Percentiles rank a stretch among this genome's conserved stretches.
Conservation (phyloP, 768 basidiomycete genomes). For the Ramaria rubella region DNA sequence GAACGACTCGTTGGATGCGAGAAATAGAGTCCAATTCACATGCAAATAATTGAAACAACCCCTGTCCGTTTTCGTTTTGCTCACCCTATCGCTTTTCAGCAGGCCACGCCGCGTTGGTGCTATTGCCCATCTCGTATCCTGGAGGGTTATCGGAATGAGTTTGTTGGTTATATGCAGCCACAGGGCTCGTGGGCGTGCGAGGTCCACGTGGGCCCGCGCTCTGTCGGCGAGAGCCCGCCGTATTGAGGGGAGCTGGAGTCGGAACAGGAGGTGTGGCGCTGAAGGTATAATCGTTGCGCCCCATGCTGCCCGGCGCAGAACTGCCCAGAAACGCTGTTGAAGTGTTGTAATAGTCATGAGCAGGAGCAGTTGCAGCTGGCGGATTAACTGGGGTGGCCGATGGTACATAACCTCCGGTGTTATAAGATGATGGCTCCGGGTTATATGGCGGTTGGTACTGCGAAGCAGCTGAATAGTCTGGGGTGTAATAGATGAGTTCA, state of each 20-base stretch:
- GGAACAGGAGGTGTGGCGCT: neutral
- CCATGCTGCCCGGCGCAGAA: neutral
- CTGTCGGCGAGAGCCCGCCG: neutral
- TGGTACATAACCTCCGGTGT: neutral
- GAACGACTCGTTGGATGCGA: no score
- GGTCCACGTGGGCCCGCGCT: neutral
- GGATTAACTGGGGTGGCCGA: no score
- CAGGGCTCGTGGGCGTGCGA: neutral
- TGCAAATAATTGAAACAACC: neutral
- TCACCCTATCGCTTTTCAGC: neutral
- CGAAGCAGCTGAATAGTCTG: conserved; percentile 50
- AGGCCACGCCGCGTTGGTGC: neutral
- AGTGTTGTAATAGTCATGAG: neutral
- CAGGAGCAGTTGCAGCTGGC: no score
- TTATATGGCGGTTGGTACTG: conserved; percentile 37
- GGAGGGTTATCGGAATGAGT: conserved; percentile 48
- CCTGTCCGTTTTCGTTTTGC: neutral
- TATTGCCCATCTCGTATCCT: conserved; percentile 48
- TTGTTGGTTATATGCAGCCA: neutral
- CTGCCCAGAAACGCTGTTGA: neutral
- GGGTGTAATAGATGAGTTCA: conserved; percentile 2
- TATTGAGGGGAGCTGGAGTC: neutral
- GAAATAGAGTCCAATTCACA: no score
- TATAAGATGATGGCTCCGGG: neutral
- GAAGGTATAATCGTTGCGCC: conserved; percentile 6